phyloP scores from a whole-genome alignment of 768 basidiomycete species.

The Suillus spraguei region DNA sequence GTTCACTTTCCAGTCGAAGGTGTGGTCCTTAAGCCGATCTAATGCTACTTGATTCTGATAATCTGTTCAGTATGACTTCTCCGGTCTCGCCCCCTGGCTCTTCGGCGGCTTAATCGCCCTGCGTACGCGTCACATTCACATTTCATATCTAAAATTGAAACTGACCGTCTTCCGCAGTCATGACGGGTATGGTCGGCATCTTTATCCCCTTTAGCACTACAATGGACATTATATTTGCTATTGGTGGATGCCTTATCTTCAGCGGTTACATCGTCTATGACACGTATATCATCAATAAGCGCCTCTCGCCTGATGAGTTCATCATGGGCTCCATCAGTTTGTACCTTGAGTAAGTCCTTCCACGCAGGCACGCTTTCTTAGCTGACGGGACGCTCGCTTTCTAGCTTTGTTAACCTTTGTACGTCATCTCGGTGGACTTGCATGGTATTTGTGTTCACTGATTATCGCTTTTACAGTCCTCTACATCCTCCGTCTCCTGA shows the following conservation, averaged over 20 bases:
- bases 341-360: slow-evolving; percentile 82
- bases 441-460: neutral
- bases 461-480: slow-evolving; percentile 53
- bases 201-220: slow-evolving; percentile 87
- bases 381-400: slow-evolving; percentile 22
- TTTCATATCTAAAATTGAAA: slow-evolving; percentile 3
- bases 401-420: slow-evolving; percentile 87
- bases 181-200: slow-evolving; percentile 80
- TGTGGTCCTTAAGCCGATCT: slow-evolving; percentile 30
- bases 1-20: slow-evolving; percentile 95
- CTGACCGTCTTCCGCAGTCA: slow-evolving; percentile 44
- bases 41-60: neutral
- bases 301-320: slow-evolving; percentile 90
- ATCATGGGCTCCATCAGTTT: slow-evolving; percentile 89
- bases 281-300: slow-evolving; percentile 87
- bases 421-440: slow-evolving; percentile 32
- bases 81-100: slow-evolving; percentile 88
- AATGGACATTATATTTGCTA: slow-evolving; percentile 79
- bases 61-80: slow-evolving; percentile 81
- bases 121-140: slow-evolving; percentile 41
- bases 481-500: slow-evolving; percentile 82
- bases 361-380: slow-evolving; percentile 8
- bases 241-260: slow-evolving; percentile 81
- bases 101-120: slow-evolving; percentile 84
- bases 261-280: slow-evolving; percentile 91